Conservation (phyloP, 495 filamentous ascomycete species). For the Annulohypoxylon nitens region DNA sequence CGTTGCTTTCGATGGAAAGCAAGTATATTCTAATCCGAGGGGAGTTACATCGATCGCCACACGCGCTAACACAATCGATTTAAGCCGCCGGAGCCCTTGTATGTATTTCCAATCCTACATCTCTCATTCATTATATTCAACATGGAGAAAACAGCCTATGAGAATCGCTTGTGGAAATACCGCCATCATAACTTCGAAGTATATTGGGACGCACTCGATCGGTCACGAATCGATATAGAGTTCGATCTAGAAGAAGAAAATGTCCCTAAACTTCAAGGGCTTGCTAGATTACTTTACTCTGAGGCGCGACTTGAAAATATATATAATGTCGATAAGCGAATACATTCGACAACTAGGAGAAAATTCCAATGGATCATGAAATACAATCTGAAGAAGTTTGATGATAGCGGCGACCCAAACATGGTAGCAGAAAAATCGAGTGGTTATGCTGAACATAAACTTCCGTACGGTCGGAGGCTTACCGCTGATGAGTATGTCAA, state of each 20-base stretch:
- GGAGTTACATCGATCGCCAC: slow-evolving; percentile 70
- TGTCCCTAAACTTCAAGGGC: background rate
- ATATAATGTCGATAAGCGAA: background rate
- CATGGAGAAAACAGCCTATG: slow-evolving; percentile 59
- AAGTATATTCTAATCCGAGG: slow-evolving; percentile 71
- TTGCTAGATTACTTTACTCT: background rate
- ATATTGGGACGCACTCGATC: slow-evolving; percentile 70
- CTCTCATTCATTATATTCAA: background rate
- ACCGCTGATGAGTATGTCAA: background rate
- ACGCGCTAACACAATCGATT: slow-evolving; percentile 73
- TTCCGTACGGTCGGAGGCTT: background rate
- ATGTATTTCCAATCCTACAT: slow-evolving; percentile 10
- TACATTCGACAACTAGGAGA: background rate
- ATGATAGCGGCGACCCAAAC: background rate
- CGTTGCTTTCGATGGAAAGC: slow-evolving; percentile 72
- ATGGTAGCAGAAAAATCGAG: background rate
- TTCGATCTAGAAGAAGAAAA: background rate
- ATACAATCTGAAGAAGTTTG: background rate
- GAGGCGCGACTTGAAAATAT: background rate
- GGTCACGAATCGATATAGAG: slow-evolving; percentile 64
- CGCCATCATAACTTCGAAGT: slow-evolving; percentile 76
- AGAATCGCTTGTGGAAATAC: slow-evolving; percentile 78
- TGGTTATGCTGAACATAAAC: background rate
- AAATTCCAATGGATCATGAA: background rate
- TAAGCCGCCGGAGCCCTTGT: slow-evolving; percentile 72